These are phyloP conservation scores for Iberis pinnata DNA, from an alignment of 345 rosid species.

Conservation along the genomic window DNA sequence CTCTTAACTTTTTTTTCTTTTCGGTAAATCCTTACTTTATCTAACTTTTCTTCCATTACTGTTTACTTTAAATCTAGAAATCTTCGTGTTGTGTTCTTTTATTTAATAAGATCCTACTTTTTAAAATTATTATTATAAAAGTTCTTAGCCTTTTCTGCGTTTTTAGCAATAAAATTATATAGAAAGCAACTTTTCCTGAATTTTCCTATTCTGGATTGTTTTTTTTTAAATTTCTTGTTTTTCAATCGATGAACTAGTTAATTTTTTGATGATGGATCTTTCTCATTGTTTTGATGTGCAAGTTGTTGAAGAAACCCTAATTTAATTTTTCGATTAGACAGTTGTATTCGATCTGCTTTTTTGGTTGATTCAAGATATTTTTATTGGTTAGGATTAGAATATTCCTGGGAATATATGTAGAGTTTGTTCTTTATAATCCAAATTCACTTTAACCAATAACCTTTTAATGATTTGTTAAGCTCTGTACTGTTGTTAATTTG, in stretches of 20 bases:
- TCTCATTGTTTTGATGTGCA: too few relatives aligned
- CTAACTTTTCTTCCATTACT: neutral
- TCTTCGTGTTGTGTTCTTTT: neutral
- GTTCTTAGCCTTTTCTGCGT: conserved; percentile 26
- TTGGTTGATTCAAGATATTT: conserved; percentile 6
- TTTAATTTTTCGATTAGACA: conserved; percentile 3
- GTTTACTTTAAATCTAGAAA: neutral
- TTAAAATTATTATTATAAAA: neutral
- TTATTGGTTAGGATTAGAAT: neutral
- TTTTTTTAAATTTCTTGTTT: conserved; percentile 4
- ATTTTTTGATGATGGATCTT: neutral
- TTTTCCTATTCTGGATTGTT: too few relatives aligned
- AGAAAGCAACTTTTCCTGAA: conserved; percentile 9
- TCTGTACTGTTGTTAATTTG: neutral
- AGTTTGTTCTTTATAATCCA: neutral
- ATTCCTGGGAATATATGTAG: neutral
- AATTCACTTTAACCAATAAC: too few relatives aligned
- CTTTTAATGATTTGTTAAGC: neutral
- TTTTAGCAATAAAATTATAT: conserved; percentile 6
- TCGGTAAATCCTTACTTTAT: conserved; percentile 15
- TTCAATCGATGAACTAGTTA: conserved; percentile 6
- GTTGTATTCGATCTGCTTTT: too few relatives aligned
- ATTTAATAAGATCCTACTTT: conserved; percentile 8
- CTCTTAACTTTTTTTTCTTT: neutral
- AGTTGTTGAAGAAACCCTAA: neutral